Evolutionary conservation across 306 rosid species (phyloP).

Genomic region (Oxytropis ochrocephala): DNA sequence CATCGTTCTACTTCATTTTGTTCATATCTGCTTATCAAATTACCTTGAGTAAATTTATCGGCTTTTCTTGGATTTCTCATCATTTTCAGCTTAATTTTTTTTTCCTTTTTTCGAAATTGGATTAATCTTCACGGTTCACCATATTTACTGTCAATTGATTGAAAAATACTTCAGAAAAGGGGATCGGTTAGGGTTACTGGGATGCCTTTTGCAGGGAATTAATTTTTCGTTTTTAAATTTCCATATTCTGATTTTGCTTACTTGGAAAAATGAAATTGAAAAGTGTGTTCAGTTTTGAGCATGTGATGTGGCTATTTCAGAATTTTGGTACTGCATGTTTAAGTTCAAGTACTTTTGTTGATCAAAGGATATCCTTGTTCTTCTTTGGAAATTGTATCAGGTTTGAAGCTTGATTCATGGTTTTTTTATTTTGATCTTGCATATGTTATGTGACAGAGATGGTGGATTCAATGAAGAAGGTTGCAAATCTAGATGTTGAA

Average conservation of each 20-base stretch:
- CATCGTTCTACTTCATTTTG: background rate
- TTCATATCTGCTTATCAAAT: background rate
- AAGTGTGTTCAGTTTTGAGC: background rate
- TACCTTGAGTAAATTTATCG: background rate
- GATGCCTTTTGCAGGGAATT: background rate
- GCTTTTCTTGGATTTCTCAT: conserved; percentile 4
- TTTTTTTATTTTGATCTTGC: too few species aligned
- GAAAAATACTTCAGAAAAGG: background rate
- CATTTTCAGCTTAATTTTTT: background rate
- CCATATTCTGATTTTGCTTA: background rate
- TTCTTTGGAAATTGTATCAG: too few species aligned
- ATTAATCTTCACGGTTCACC: background rate
- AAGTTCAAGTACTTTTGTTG: background rate
- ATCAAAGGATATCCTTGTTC: background rate
- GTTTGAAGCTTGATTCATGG: too few species aligned
- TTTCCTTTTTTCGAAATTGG: background rate
- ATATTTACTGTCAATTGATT: background rate
- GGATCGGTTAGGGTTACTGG: background rate
- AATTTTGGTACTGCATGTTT: conserved; percentile 11
- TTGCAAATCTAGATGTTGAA: too few species aligned
- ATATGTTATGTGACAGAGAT: too few species aligned
- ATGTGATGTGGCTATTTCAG: background rate
- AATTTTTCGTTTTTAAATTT: background rate
- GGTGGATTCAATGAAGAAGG: too few species aligned
- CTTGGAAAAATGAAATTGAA: background rate